Evolutionary conservation across 2,329 filamentous ascomycete genomes (phyloP), one percentile per base, ranked within the genome.

Genomic region (Cladosporium velox): DNA sequence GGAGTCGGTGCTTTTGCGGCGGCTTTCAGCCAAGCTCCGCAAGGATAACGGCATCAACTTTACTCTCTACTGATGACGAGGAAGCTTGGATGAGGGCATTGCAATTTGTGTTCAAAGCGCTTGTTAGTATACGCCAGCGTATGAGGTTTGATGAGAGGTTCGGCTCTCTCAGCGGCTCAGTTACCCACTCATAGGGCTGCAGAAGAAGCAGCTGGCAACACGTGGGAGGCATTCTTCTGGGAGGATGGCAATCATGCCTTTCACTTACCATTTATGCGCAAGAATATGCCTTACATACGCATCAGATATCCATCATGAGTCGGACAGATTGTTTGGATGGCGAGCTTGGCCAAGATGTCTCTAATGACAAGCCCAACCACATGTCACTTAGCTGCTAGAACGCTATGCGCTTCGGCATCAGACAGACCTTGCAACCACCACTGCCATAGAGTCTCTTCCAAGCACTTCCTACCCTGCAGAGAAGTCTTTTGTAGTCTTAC

Each of bases 1-100:
- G 60, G 35, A 35, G 12, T 52, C 60, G 60, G 60, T 51, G 30
- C 34, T 32, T 54, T 55, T 21, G 49, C 60, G 60, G 60, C 26
- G 49, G 7, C 28, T 55, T 55, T 30, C 4, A 63, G 47, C 44
- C 60, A 52, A 32, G 30, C 30, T 7, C 30, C 30, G 30, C 30
- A 32, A 63, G 47, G 14, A 24, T 8, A 34, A 62, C 47, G 59
- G 34, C 3, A 21, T 62, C 59, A 62, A 62, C 59, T 51, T 54
- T 54, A 4, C 24, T 14, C 21, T 24, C 28, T 21, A 24, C 12
- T 28, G 18, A 34, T 18, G 8, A 49, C 58, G 12, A 30, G n/a
- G 54, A 32, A 14, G 34, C 55, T 24, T 30, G 12, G 14, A 58
- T 24, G 34, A 35, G 55, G 55, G 34, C 32, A 58, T 41, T 28